Evolutionary conservation across 257 asterid species (phyloP).

Genomic region (Leonotis leonurus): DNA sequence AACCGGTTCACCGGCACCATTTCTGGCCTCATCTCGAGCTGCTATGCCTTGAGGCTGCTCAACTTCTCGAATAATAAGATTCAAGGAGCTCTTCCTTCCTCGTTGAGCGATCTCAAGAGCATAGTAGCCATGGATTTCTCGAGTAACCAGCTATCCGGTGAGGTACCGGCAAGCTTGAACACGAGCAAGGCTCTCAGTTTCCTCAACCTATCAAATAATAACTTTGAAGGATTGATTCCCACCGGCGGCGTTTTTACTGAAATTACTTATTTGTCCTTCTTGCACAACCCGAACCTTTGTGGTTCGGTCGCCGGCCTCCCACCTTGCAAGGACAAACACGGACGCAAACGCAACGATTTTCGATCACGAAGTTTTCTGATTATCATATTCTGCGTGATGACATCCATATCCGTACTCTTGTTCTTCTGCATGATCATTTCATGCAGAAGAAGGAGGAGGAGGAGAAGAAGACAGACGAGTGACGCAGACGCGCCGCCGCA

Average conservation of each 20-base stretch:
- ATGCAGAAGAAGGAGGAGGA: too few species aligned
- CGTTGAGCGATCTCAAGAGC: slow-evolving; percentile 37
- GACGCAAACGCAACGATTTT: slow-evolving; percentile 2
- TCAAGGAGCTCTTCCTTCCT: slow-evolving; percentile 33
- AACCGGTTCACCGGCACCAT: slow-evolving; percentile 33
- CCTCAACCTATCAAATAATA: slow-evolving; percentile 32
- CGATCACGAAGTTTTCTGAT: slow-evolving; percentile 20
- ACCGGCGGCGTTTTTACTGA: slow-evolving; percentile 30
- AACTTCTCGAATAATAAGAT: slow-evolving; percentile 35
- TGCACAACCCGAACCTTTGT: slow-evolving; percentile 33
- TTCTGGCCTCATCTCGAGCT: slow-evolving; percentile 30
- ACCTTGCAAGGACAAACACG: slow-evolving; percentile 18
- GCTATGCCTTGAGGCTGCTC: slow-evolving; percentile 30
- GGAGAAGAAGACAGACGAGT: slow-evolving; percentile 6
- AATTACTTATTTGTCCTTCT: slow-evolving; percentile 25
- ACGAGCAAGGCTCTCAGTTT: slow-evolving; percentile 25
- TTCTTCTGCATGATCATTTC: slow-evolving; percentile 32
- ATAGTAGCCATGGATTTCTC: slow-evolving; percentile 41
- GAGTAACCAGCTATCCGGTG: slow-evolving; percentile 33
- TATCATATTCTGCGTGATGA: slow-evolving; percentile 20
- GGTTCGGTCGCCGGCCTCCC: slow-evolving; percentile 27
- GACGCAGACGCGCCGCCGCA: too few species aligned
- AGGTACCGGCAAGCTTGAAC: slow-evolving; percentile 38
- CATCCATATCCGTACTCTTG: slow-evolving; percentile 28
- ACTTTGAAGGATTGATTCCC: slow-evolving; percentile 35